These are phyloP conservation scores for Citrus glauca DNA, from an alignment of 345 rosid genomes.

Conservation along the genomic window DNA sequence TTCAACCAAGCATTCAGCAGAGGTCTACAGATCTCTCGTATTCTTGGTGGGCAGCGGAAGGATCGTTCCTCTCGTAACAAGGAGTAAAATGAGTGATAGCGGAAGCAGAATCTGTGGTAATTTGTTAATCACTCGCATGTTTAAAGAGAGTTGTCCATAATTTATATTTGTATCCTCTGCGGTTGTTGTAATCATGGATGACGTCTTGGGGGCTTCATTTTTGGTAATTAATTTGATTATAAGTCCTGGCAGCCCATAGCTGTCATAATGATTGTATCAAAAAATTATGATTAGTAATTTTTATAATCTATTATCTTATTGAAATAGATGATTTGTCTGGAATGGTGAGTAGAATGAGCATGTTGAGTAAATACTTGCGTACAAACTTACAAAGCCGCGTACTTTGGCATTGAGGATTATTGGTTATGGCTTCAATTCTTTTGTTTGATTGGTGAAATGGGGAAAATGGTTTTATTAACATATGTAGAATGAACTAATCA, in stretches of 20 bases:
- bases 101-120: not conserved
- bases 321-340: not conserved
- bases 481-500: too few species aligned
- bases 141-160: not conserved
- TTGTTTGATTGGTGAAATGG: too few species aligned
- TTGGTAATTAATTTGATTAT: not conserved
- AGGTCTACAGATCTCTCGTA: slow-evolving; percentile 97
- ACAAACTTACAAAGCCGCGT: too few species aligned
- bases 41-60: slow-evolving; percentile 91
- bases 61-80: slow-evolving; percentile 75
- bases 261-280: not conserved
- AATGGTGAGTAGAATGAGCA: too few species aligned
- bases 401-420: too few species aligned
- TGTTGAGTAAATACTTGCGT: too few species aligned
- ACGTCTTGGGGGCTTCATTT: not conserved
- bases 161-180: not conserved
- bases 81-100: slow-evolving; percentile 34
- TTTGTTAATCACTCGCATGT: not conserved
- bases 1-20: slow-evolving; percentile 99
- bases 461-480: too few species aligned
- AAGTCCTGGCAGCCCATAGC: not conserved
- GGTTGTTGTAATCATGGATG: not conserved
- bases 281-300: not conserved
- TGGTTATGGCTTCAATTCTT: too few species aligned
- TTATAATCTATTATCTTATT: not conserved